A percentile compares a stretch with the other conserved stretches of the same genome.
Conservation (phyloP, 208 protist genomes). For the Trypanosoma lewisi region DNA sequence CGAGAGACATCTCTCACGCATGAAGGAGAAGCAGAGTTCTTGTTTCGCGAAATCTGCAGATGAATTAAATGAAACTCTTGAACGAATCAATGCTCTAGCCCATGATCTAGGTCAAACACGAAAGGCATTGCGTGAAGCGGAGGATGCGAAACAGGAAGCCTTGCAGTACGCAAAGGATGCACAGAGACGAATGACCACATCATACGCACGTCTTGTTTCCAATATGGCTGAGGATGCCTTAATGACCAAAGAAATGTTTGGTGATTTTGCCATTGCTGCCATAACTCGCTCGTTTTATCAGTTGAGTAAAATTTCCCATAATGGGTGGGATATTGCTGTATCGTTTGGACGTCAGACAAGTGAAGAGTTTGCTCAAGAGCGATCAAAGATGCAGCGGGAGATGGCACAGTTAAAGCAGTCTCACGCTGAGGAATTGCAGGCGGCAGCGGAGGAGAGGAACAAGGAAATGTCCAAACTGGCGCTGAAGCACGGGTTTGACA, state of each 20-base stretch:
- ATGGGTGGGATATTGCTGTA: constrained; percentile 6
- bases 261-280: constrained; percentile 19
- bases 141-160: constrained; percentile 6
- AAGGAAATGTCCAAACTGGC: constrained; percentile 17
- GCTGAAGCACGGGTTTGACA: constrained; percentile 15
- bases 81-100: constrained; percentile 1
- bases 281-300: not conserved
- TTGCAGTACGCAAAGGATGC: constrained; percentile 1
- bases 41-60: not conserved
- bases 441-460: constrained; percentile 5
- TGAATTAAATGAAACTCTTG: constrained; percentile 2
- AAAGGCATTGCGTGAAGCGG: not conserved
- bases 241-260: constrained; percentile 23
- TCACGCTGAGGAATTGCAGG: constrained; percentile 19
- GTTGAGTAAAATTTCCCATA: not conserved
- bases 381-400: constrained; percentile 8
- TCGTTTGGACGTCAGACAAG: not conserved
- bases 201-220: constrained; percentile 4
- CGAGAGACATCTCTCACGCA: not conserved
- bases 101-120: not conserved
- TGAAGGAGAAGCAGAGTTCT: not conserved
- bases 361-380: constrained; percentile 7
- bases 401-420: constrained; percentile 12
- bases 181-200: not conserved
- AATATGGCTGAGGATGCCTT: constrained; percentile 21